Evolutionary conservation across 768 basidiomycete genomes (phyloP), one percentile per base, ranked within the genome.

Genomic region (Dictyophora rubrovolvata): DNA sequence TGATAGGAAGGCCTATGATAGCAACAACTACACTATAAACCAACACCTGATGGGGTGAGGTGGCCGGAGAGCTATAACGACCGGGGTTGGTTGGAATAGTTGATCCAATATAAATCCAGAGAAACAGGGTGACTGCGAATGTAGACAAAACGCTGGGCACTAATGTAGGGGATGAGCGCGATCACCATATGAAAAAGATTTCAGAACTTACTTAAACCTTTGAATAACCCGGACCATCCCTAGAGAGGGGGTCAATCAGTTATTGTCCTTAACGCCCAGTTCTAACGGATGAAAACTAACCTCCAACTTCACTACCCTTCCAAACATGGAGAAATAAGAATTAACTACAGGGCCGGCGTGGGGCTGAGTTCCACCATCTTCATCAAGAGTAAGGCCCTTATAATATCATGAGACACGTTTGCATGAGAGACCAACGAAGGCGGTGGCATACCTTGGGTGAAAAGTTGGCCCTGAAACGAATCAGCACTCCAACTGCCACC

Each of bases 401-500:
- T 28, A 7, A 46, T 50, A n/a, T 55, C 28, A 56, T 2, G n/a
- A 22, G 20, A 28, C 28, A 28, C 28, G 21, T 46, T 35, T 6
- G 18, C n/a, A 16, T 33, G 1, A 37, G n/a, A 14, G 17, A 36
- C 23, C 17, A 4, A 18, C 2, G 50, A 22, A 12, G 8, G 12
- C 17, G 20, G 11, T 21, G 20, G 23, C 49, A n/a, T 20, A 59
- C 57, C 69, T 86, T 87, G 1, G 90, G 90, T 66, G 87, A 89
- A 74, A 87, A 92, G 67, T 92, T 89, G 33, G 87, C 87, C 70
- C 90, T 78, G 68, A 87, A 83, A 51, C 89, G 79, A 8, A 91
- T 84, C 10, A 90, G 75, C 12, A 84, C 75, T 4, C 88, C 89
- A 8, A 59, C 57, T 59, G 36, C 22, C 36, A n/a, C n/a, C 16